Evolutionary conservation across 768 basidiomycete genomes (phyloP).

Genomic region (Termitomyces eurrhizus): DNA sequence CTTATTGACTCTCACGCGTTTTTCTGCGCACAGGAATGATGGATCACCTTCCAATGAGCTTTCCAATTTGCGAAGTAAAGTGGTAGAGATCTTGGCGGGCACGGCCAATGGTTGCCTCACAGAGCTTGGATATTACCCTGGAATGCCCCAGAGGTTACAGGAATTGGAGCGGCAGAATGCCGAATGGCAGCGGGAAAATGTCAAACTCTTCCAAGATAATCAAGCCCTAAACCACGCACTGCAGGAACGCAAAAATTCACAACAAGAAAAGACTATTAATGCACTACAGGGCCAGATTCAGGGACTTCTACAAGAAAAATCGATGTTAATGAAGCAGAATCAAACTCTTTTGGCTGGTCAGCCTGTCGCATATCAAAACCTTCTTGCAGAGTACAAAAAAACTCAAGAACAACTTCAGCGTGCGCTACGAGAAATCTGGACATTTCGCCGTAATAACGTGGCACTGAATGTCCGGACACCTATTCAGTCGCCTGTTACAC

Average conservation of each 20-base stretch:
- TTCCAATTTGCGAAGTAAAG: constrained; percentile 26
- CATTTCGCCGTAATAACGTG: constrained; percentile 14
- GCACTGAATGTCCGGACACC: constrained; percentile 1
- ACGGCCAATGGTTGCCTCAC: constrained; percentile 43
- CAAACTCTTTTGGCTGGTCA: constrained; percentile 14
- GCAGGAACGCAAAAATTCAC: constrained; percentile 19
- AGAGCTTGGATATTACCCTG: constrained; percentile 45
- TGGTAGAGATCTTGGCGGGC: constrained; percentile 40
- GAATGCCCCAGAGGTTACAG: constrained; percentile 33
- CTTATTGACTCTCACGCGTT: not conserved
- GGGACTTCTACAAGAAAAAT: constrained; percentile 17
- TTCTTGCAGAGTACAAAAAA: constrained; percentile 17
- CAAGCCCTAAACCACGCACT: constrained; percentile 23
- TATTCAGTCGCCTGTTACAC: constrained; percentile 2
- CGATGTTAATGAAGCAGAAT: constrained; percentile 14
- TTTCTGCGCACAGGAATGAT: constrained; percentile 3
- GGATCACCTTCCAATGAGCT: constrained; percentile 1
- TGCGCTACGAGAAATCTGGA: constrained; percentile 18
- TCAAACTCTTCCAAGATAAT: constrained; percentile 38
- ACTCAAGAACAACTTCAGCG: constrained; percentile 12
- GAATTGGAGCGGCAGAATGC: constrained; percentile 28
- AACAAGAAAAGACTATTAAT: constrained; percentile 18
- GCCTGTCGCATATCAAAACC: constrained; percentile 13
- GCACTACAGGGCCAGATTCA: constrained; percentile 22
- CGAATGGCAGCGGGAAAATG: constrained; percentile 32